Percentiles rank a stretch among this genome's conserved stretches.
Conservation (phyloP, 805 yeast genomes). For the Brettanomyces nanus region DNA sequence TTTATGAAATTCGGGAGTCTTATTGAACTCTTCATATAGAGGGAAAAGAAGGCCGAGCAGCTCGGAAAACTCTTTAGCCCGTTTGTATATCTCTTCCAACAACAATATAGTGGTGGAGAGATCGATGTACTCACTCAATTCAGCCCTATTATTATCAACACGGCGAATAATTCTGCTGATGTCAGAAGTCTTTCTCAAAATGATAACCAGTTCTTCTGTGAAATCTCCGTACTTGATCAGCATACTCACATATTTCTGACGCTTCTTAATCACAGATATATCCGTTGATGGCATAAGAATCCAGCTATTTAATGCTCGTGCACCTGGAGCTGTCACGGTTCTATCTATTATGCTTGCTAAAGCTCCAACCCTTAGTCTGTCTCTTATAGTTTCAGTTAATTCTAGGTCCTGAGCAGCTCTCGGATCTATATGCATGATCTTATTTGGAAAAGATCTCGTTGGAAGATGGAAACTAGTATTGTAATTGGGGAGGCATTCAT, state of each 20-base stretch:
- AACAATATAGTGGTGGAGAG: slow-evolving; percentile 20
- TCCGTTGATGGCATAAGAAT: slow-evolving; percentile 69
- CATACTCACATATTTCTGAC: slow-evolving; percentile 46
- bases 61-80: slow-evolving; percentile 9
- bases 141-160: slow-evolving; percentile 33
- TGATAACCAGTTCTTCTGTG: slow-evolving; percentile 25
- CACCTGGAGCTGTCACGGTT: slow-evolving; percentile 76
- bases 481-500: slow-evolving; percentile 64
- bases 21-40: slow-evolving; percentile 14
- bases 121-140: slow-evolving; percentile 22
- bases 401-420: slow-evolving; percentile 74
- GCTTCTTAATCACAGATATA: slow-evolving; percentile 39
- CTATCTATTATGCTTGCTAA: slow-evolving; percentile 59
- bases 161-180: slow-evolving; percentile 53
- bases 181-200: slow-evolving; percentile 44
- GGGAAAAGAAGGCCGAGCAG: slow-evolving; percentile 11
- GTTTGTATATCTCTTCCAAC: slow-evolving; percentile 22
- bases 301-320: slow-evolving; percentile 77
- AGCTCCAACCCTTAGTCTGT: slow-evolving; percentile 56
- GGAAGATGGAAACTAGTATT: slow-evolving; percentile 63
- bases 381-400: slow-evolving; percentile 49
- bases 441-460: slow-evolving; percentile 38
- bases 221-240: slow-evolving; percentile 28
- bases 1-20: slow-evolving; percentile 8
- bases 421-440: slow-evolving; percentile 70